Evolutionary conservation across 768 basidiomycete species (phyloP).

Genomic region (Antrodiella citrinella): DNA sequence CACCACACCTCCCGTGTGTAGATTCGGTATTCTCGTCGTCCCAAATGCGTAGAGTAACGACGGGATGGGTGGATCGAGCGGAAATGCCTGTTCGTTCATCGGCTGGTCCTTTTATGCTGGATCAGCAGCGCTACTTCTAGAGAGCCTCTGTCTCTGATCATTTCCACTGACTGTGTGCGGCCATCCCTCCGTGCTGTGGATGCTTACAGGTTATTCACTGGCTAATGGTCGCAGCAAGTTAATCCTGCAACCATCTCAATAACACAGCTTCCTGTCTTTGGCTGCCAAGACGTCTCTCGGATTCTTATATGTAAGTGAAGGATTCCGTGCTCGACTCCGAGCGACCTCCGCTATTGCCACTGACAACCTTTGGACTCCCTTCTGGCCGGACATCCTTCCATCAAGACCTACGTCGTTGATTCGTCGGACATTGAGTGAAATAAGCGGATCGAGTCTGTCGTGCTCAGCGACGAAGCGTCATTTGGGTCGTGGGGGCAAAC

Average conservation of each 20-base stretch:
- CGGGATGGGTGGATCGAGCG: background rate
- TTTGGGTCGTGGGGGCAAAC: slow-evolving; percentile 10
- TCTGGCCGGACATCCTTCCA: background rate
- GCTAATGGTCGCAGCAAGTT: background rate
- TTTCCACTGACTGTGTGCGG: background rate
- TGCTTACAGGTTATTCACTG: background rate
- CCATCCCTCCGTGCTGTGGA: background rate
- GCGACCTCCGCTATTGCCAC: background rate
- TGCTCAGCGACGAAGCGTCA: background rate
- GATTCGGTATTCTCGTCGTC: background rate
- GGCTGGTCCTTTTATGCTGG: background rate
- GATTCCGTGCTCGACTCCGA: background rate
- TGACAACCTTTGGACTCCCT: background rate
- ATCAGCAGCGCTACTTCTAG: background rate
- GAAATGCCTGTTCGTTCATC: background rate
- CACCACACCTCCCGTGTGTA: background rate
- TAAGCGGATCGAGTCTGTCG: background rate
- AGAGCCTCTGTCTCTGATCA: background rate
- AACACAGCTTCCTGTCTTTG: background rate
- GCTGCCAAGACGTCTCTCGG: background rate
- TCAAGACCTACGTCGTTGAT: background rate
- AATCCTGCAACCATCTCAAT: background rate
- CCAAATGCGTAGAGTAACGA: background rate
- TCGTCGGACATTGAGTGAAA: background rate
- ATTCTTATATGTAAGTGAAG: background rate